Conservation (phyloP, 768 basidiomycete genomes). For the Clathrus columnatus region DNA sequence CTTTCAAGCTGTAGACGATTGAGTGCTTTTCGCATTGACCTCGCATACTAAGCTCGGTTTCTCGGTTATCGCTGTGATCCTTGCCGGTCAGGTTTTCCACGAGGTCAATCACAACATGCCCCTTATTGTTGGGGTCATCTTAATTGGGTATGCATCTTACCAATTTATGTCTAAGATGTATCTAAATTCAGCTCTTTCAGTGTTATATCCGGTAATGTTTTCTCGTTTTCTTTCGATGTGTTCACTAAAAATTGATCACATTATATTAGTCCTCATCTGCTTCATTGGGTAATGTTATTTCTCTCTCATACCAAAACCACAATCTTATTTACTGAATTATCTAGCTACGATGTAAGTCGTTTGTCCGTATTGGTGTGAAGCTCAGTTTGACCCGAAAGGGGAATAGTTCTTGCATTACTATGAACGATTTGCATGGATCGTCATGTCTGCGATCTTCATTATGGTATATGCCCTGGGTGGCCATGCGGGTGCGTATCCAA, state of each 20-base stretch:
- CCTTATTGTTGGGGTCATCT: slow-evolving; percentile 1
- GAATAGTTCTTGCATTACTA: slow-evolving; percentile 30
- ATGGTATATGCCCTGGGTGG: slow-evolving; percentile 1
- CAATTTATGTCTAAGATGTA: not conserved
- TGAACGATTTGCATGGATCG: slow-evolving; percentile 50
- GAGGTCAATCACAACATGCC: slow-evolving; percentile 4
- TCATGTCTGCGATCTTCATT: slow-evolving; percentile 16
- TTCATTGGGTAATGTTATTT: slow-evolving; percentile 7
- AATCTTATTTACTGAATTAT: not conserved
- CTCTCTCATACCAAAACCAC: slow-evolving; percentile 14
- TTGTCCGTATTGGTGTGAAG: not conserved
- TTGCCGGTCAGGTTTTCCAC: slow-evolving; percentile 7
- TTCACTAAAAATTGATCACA: too few relatives aligned
- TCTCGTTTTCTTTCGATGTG: not conserved
- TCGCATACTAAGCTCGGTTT: not conserved
- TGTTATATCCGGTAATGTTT: not conserved
- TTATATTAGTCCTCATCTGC: slow-evolving; percentile 7
- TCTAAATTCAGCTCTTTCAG: not conserved
- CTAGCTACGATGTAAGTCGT: not conserved
- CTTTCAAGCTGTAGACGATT: slow-evolving; percentile 13
- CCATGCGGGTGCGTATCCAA: slow-evolving; percentile 1
- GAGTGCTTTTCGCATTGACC: not conserved
- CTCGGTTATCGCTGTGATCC: slow-evolving; percentile 1
- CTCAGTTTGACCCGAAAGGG: not conserved
- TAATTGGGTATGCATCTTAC: not conserved